These are phyloP conservation scores for Phytophthora cryptogea DNA, from an alignment of 352 stramenopile species.

Conservation along the genomic window DNA sequence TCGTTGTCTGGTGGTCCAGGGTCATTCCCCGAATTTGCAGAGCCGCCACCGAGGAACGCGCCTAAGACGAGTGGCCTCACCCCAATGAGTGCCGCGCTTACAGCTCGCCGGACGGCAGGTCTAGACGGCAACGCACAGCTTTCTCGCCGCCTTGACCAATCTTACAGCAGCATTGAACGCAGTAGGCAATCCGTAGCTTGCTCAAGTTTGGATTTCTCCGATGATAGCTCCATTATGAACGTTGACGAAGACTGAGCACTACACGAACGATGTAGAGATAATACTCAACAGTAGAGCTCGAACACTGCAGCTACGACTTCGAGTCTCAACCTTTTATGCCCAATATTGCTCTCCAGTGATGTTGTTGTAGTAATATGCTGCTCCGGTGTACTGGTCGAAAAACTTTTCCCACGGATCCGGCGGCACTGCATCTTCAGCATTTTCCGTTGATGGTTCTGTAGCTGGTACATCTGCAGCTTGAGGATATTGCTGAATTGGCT, in stretches of 20 bases:
- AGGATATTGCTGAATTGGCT: slow-evolving; percentile 25
- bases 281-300: not conserved
- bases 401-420: slow-evolving; percentile 85
- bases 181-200: slow-evolving; percentile 55
- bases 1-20: slow-evolving; percentile 51
- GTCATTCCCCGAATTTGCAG: slow-evolving; percentile 41
- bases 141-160: slow-evolving; percentile 50
- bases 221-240: slow-evolving; percentile 83
- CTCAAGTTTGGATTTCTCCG: slow-evolving; percentile 74
- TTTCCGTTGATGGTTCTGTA: slow-evolving; percentile 1
- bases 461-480: slow-evolving; percentile 6
- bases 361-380: slow-evolving; percentile 90
- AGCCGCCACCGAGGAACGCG: slow-evolving; percentile 25
- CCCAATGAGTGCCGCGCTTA: slow-evolving; percentile 30
- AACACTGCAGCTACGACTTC: slow-evolving; percentile 6
- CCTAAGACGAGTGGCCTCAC: slow-evolving; percentile 48
- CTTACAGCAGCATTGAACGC: slow-evolving; percentile 75
- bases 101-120: slow-evolving; percentile 18
- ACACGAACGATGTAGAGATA: not conserved
- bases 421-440: slow-evolving; percentile 32
- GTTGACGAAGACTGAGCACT: slow-evolving; percentile 48
- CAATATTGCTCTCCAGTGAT: slow-evolving; percentile 87
- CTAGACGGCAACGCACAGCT: slow-evolving; percentile 13
- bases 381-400: slow-evolving; percentile 86
- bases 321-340: slow-evolving; percentile 44